Evolutionary conservation across 495 filamentous ascomycete genomes (phyloP).

Genomic region (Penicillium salamii): DNA sequence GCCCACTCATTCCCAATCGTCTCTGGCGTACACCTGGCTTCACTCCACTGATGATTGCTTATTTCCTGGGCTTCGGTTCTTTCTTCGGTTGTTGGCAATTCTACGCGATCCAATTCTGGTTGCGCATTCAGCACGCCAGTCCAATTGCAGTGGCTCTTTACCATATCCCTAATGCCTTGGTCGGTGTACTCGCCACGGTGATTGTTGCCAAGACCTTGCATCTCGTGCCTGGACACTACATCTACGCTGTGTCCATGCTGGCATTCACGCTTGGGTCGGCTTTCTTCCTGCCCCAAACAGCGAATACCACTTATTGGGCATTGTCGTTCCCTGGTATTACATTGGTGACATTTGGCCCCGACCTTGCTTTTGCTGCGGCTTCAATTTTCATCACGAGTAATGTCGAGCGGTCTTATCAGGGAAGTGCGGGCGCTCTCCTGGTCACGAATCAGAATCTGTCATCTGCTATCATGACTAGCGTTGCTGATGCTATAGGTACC

Average conservation of each 20-base stretch:
- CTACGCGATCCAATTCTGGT: slow-evolving; percentile 48
- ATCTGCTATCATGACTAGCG: slow-evolving; percentile 41
- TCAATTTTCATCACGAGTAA: slow-evolving; percentile 32
- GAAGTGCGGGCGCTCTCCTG: slow-evolving; percentile 25
- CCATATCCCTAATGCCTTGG: slow-evolving; percentile 40
- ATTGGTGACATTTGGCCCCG: slow-evolving; percentile 30
- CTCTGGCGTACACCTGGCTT: slow-evolving; percentile 40
- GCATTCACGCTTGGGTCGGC: slow-evolving; percentile 29
- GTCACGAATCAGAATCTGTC: slow-evolving; percentile 30
- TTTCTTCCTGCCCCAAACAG: slow-evolving; percentile 30
- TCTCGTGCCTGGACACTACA: slow-evolving; percentile 44
- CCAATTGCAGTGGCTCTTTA: slow-evolving; percentile 41
- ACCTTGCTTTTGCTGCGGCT: slow-evolving; percentile 30
- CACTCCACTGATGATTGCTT: slow-evolving; percentile 38
- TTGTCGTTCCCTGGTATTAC: slow-evolving; percentile 27
- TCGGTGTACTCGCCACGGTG: slow-evolving; percentile 41
- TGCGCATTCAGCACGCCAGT: slow-evolving; percentile 35
- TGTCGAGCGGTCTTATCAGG: slow-evolving; percentile 28
- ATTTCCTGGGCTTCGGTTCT: slow-evolving; percentile 45
- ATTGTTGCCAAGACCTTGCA: slow-evolving; percentile 42
- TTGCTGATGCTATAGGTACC: slow-evolving; percentile 44
- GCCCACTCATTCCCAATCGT: slow-evolving; percentile 25
- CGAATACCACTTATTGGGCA: slow-evolving; percentile 26
- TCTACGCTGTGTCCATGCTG: slow-evolving; percentile 33
- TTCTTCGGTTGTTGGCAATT: slow-evolving; percentile 48